Base-by-base conservation (phyloP, 2,329 filamentous ascomycete genomes). In the Chrysosphaeria jannelii region DNA sequence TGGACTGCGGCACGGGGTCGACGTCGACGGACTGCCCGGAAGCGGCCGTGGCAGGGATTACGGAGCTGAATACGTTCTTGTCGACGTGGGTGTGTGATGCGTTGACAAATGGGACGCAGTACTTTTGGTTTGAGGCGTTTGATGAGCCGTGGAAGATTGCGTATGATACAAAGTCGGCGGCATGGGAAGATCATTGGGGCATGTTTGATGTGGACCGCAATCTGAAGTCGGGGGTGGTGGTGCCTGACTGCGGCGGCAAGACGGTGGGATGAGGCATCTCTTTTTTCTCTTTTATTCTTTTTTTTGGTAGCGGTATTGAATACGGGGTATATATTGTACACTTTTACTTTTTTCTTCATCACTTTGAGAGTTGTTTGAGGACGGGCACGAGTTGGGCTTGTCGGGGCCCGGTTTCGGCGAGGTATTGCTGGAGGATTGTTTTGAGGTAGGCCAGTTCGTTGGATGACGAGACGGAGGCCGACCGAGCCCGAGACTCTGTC, bases 121-220 rank as follows among this genome's bases (percentile, higher is more conserved):
- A 89, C 42, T 91, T 91, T 39, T 93, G 81, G 81, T 91, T 93
- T 41, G 74, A 79, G 39, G 76, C 78, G 7, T 93, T 91, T 40
- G 81, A 93, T 39, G 81, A 93, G 51, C 78, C 78, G 3, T 93
- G 81, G 81, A 91, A 93, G 48, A 50, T 69, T 26, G 38, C 43
- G 10, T 90, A 65, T 46, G 69, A 91, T 41, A 50, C 49, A 5
- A 44, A 44, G 27, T 48, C 53, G 19, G 52, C 81, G 47, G 54
- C 71, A 24, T 91, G 79, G 79, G 81, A 93, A 48, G 75, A 89
- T 40, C 71, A 90, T 41, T 91, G 81, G 81, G 81, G 85, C 7
- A 47, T 93, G 9, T 66, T 93, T 62, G 75, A 88, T 35, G 57
- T 75, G 4, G 56, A 76, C 36, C 62, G 81, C 27, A 75, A 79